Evolutionary conservation across 192 early-diverging fungal genomes (phyloP), one percentile per base, ranked within the genome.

Genomic region (Backusella parvicylindrica): DNA sequence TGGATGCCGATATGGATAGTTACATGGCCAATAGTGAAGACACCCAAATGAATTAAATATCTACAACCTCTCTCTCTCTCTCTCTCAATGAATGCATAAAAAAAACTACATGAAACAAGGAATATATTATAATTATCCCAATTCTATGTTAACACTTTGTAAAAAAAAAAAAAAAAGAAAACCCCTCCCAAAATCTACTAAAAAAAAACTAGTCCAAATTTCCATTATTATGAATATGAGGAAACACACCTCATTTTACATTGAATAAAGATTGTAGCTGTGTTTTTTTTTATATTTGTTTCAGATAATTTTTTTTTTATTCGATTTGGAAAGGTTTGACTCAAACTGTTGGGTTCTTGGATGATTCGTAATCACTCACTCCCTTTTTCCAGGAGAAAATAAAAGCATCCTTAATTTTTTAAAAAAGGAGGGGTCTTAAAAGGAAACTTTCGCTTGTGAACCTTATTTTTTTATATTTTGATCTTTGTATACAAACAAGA

Each of bases 1-100:
- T 88, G 65, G 87, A 88, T 81, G 86, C 85, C 50, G 86, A 88
- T 37, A 86, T 88, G 87, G 87, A 88, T 49, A 82, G 76, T 31
- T 88, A 88, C 36, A 88, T 88, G 87, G 71, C 68, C 12, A 28
- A 28, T 4, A 60, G 3, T 3, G 53, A 60, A 4, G 53, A 60
- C 13, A 13, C 13, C 28, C 53, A 60, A 28, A 60, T 60, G 53
- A 60, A 60, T n/a, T 60, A 60, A 60, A 6, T 43, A 15, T 47
- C 53, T 21, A 23, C 21, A 23, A 6, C 37, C 37, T 38, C 37
- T 11, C 37, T 38, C 37, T n/a, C n/a, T n/a, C 37, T 60, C 23
- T 56, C 50, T 53, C 50, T 26, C 11, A 60, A 60, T n/a, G 5
- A 60, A 28, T 7, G 3, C 12, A 21, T 9, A 60, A 60, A 23